A percentile compares a stretch with the other conserved stretches of the same genome.
These are phyloP conservation scores for Acer yangbiense DNA, from an alignment of 345 rosid genomes.

Conservation along the genomic window DNA sequence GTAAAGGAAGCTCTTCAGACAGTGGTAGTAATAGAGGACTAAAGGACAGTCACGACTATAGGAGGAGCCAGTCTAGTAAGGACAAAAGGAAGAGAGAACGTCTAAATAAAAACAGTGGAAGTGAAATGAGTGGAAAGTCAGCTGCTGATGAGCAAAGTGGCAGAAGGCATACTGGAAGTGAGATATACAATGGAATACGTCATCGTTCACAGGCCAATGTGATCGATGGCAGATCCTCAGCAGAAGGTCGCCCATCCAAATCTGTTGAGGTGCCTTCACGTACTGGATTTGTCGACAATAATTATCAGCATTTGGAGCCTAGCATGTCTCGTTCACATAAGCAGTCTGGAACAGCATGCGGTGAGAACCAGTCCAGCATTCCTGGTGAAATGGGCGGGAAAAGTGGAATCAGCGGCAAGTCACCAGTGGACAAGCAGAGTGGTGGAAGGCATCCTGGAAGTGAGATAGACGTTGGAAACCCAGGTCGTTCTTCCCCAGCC, in stretches of 20 bases:
- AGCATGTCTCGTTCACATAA: background rate
- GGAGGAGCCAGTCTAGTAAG: conserved; percentile 35
- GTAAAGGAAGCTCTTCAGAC: conserved; percentile 16
- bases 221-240: conserved; percentile 28
- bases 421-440: conserved; percentile 29
- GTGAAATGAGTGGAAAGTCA: conserved; percentile 29
- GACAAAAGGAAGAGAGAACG: conserved; percentile 29
- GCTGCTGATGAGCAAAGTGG: conserved; percentile 31
- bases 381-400: conserved; percentile 27
- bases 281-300: conserved; percentile 1
- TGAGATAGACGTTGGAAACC: conserved; percentile 23
- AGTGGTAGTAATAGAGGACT: conserved; percentile 25
- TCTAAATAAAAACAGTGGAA: conserved; percentile 27
- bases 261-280: background rate
- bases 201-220: conserved; percentile 15
- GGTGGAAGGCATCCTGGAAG: conserved; percentile 33
- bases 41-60: conserved; percentile 21
- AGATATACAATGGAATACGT: conserved; percentile 20
- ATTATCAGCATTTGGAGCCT: background rate
- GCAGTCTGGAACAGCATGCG: background rate
- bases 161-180: conserved; percentile 35
- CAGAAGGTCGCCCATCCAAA: conserved; percentile 20
- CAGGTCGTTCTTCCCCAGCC: conserved; percentile 18
- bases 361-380: conserved; percentile 32
- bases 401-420: conserved; percentile 27